These are phyloP conservation scores for Neoboletus subvelutipes DNA, from an alignment of 768 basidiomycete species.

Conservation along the genomic window DNA sequence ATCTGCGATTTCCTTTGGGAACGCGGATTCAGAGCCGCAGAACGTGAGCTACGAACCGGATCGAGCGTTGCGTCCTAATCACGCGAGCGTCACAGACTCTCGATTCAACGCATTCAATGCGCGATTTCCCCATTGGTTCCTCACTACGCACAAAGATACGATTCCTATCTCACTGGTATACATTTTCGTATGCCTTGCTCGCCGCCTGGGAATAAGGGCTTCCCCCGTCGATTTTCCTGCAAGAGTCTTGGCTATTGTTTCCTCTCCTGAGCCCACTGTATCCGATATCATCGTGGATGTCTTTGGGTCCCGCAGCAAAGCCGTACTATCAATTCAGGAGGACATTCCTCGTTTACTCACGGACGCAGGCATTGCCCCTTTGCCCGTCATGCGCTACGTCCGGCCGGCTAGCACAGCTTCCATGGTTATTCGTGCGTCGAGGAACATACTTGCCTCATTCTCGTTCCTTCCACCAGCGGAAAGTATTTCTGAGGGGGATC, in stretches of 20 bases:
- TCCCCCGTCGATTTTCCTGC: conserved; percentile 56
- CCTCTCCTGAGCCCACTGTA: conserved; percentile 34
- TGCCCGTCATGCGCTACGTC: conserved; percentile 20
- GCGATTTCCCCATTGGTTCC: conserved; percentile 59
- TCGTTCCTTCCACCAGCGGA: conserved; percentile 21
- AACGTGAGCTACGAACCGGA: conserved; percentile 33
- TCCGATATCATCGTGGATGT: conserved; percentile 49
- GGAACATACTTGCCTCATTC: conserved; percentile 39
- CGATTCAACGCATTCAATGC: conserved; percentile 46
- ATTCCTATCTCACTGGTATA: conserved; percentile 63
- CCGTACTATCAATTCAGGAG: conserved; percentile 36
- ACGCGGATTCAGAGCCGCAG: conserved; percentile 46
- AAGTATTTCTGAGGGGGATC: conserved; percentile 31
- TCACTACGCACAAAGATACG: conserved; percentile 46
- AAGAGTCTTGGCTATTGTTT: conserved; percentile 53
- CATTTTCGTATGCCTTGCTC: conserved; percentile 54
- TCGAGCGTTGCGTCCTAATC: not conserved
- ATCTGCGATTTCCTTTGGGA: conserved; percentile 53
- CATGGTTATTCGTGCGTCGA: conserved; percentile 42
- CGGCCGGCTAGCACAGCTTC: conserved; percentile 32
- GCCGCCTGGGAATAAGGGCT: conserved; percentile 50
- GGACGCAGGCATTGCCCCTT: conserved; percentile 26
- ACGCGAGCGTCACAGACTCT: conserved; percentile 25
- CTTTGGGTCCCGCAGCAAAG: conserved; percentile 37
- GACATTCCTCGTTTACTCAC: conserved; percentile 36